phyloP scores from a whole-genome alignment of 495 filamentous ascomycete genomes.

The Tuber calosporum region DNA sequence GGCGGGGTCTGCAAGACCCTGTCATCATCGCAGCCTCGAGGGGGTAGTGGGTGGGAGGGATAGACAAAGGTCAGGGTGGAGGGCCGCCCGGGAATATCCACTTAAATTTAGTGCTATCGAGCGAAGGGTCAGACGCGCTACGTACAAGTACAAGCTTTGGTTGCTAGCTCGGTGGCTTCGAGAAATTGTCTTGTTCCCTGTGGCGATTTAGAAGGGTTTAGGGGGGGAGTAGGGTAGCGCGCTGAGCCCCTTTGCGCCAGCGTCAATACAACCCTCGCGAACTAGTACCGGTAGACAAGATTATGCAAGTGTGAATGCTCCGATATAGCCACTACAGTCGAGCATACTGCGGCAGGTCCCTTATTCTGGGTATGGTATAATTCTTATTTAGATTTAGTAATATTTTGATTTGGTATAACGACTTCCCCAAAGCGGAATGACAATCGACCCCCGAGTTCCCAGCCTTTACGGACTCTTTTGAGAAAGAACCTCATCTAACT shows the following conservation, averaged over 20 bases:
- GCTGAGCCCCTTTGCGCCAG: slow-evolving; percentile 30
- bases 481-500: slow-evolving; percentile 42
- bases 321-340: slow-evolving; percentile 22
- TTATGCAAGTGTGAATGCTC: slow-evolving; percentile 37
- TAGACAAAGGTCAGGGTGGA: background rate
- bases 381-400: slow-evolving; percentile 25
- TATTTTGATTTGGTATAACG: slow-evolving; percentile 20
- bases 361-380: slow-evolving; percentile 23
- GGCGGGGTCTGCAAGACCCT: slow-evolving; percentile 29
- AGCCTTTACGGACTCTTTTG: slow-evolving; percentile 17
- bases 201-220: slow-evolving; percentile 6
- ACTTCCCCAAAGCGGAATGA: background rate
- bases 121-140: slow-evolving; percentile 32
- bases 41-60: background rate
- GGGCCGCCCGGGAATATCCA: background rate
- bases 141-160: too few species aligned
- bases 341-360: slow-evolving; percentile 17
- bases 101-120: background rate
- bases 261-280: slow-evolving; percentile 33
- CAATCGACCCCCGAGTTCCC: slow-evolving; percentile 2
- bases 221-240: slow-evolving; percentile 19
- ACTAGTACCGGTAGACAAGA: slow-evolving; percentile 7
- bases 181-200: background rate
- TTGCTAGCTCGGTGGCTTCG: background rate
- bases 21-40: slow-evolving; percentile 27